Evolutionary conservation across 2,329 filamentous ascomycete genomes (phyloP).

Genomic region (Ophiocordyceps sinensis): DNA sequence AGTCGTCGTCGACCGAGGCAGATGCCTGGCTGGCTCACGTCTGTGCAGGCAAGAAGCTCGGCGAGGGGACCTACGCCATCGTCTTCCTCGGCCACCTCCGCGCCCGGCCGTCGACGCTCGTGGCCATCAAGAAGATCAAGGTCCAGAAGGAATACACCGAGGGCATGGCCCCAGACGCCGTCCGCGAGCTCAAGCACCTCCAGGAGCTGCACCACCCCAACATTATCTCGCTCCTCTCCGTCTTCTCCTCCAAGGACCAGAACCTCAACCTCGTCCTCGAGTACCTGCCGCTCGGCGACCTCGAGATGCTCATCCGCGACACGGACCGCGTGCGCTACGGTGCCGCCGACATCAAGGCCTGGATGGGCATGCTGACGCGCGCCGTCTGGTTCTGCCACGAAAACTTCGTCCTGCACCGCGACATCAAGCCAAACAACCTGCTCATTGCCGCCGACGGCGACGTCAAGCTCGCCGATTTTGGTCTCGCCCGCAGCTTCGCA

Average conservation of each 20-base stretch:
- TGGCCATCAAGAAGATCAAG: conserved; percentile 93
- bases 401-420: conserved; percentile 84
- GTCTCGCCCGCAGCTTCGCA: conserved; percentile 76
- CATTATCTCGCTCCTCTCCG: conserved; percentile 81
- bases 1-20: background rate
- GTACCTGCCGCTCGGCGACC: conserved; percentile 81
- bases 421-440: conserved; percentile 98
- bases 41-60: conserved; percentile 64
- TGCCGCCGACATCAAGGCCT: conserved; percentile 84
- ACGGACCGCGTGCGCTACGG: conserved; percentile 65
- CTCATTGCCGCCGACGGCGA: conserved; percentile 86
- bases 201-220: conserved; percentile 92
- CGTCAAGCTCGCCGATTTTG: conserved; percentile 95
- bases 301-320: conserved; percentile 90
- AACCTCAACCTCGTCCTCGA: conserved; percentile 94
- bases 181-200: conserved; percentile 90
- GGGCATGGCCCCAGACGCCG: conserved; percentile 84
- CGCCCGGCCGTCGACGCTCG: conserved; percentile 53
- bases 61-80: conserved; percentile 92
- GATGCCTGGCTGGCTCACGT: background rate
- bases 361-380: conserved; percentile 94
- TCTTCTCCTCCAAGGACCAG: conserved; percentile 92
- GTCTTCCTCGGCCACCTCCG: conserved; percentile 81
- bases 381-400: conserved; percentile 96
- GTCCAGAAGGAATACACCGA: conserved; percentile 75